Evolutionary conservation across 352 stramenopile species (phyloP).

Genomic region (Globisporangium recalcitrans): DNA sequence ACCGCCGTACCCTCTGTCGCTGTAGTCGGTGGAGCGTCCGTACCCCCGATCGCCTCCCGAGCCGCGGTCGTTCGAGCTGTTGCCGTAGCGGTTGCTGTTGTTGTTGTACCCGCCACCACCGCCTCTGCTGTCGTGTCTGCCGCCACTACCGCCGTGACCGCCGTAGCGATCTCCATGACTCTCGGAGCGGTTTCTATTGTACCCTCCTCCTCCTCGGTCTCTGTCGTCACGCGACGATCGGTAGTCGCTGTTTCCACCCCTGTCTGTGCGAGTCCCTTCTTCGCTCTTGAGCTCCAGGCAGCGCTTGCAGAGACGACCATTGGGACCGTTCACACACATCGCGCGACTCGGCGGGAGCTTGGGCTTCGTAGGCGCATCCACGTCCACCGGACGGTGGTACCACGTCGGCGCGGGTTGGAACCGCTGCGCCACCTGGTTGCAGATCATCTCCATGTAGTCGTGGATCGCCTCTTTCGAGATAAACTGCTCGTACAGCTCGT

Average conservation of each 20-base stretch:
- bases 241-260: conserved; percentile 16
- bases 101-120: conserved; percentile 20
- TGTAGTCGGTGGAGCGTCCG: conserved; percentile 16
- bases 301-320: conserved; percentile 55
- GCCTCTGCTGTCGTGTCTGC: conserved; percentile 20
- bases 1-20: conserved; percentile 26
- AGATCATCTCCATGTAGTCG: conserved; percentile 97
- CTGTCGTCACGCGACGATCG: conserved; percentile 21
- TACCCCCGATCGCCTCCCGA: conserved; percentile 20
- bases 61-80: too few species aligned
- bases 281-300: conserved; percentile 62
- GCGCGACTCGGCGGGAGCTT: conserved; percentile 43
- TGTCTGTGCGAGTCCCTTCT: conserved; percentile 30
- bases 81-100: conserved; percentile 7
- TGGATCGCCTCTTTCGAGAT: conserved; percentile 90
- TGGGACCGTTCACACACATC: conserved; percentile 55
- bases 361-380: conserved; percentile 59
- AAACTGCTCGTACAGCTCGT: conserved; percentile 92
- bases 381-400: conserved; percentile 56
- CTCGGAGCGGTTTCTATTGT: conserved; percentile 10
- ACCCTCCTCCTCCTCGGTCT: conserved; percentile 10
- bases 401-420: conserved; percentile 67
- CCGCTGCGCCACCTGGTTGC: conserved; percentile 86
- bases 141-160: conserved; percentile 7
- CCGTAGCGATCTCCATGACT: conserved; percentile 11